These are phyloP conservation scores for Prototheca stagnorum DNA, from an alignment of 163 green algal species.

Conservation along the genomic window DNA sequence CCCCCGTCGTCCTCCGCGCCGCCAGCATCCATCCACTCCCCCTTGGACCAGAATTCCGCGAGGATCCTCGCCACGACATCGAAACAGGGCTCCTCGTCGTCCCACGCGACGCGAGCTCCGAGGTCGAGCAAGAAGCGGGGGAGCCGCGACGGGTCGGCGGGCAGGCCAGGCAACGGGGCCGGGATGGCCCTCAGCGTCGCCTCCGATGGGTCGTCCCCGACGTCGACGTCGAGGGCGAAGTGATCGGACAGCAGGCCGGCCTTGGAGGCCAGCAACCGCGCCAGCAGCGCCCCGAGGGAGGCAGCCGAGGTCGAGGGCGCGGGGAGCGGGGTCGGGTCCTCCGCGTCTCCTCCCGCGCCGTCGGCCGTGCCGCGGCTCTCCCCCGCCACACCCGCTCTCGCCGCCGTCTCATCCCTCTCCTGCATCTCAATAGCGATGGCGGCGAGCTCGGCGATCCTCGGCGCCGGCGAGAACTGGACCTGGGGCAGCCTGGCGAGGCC, in stretches of 20 bases:
- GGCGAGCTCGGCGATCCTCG: no score
- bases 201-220: neutral
- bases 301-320: no score
- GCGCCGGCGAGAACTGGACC: conserved; percentile 3
- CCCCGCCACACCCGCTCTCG: no score
- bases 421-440: no score
- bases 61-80: conserved; percentile 33
- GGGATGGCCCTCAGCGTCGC: conserved; percentile 41
- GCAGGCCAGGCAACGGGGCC: conserved; percentile 44
- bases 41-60: conserved; percentile 39
- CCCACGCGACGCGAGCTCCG: conserved; percentile 64
- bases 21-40: conserved; percentile 19
- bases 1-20: no score
- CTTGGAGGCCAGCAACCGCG: no score
- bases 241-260: conserved; percentile 45
- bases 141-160: conserved; percentile 42
- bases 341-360: no score
- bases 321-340: no score
- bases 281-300: no score
- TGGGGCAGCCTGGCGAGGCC: conserved; percentile 11
- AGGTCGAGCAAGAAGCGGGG: conserved; percentile 57
- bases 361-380: no score
- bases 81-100: conserved; percentile 53
- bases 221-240: conserved; percentile 36
- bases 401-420: no score